Evolutionary conservation across 176 grass and related monocot genomes (phyloP).

Genomic region (Themeda triandra): DNA sequence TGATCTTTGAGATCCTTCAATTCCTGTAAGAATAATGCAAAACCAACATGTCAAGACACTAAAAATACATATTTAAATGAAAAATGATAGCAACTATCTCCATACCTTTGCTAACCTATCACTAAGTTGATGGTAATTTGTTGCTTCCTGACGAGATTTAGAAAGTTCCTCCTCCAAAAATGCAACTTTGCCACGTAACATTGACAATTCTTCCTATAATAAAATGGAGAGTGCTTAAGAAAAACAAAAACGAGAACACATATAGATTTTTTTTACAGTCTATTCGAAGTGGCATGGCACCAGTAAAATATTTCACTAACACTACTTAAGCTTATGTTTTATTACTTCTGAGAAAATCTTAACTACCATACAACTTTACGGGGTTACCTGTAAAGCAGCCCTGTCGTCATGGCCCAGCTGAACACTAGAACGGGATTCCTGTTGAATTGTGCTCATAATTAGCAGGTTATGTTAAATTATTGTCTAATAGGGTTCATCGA

Average conservation of each 20-base stretch:
- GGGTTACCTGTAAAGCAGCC: slow-evolving; percentile 56
- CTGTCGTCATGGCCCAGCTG: slow-evolving; percentile 59
- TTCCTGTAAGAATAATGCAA: slow-evolving; percentile 62
- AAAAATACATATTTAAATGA: slow-evolving; percentile 22
- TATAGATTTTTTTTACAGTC: background rate
- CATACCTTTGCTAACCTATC: slow-evolving; percentile 80
- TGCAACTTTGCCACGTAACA: slow-evolving; percentile 67
- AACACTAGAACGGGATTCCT: slow-evolving; percentile 66
- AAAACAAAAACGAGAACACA: slow-evolving; percentile 7
- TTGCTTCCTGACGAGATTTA: slow-evolving; percentile 68
- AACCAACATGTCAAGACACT: slow-evolving; percentile 31
- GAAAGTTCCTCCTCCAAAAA: slow-evolving; percentile 83
- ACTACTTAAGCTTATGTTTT: slow-evolving; percentile 16
- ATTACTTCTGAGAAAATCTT: background rate
- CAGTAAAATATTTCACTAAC: slow-evolving; percentile 15
- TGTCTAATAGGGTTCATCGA: background rate
- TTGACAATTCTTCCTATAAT: slow-evolving; percentile 77
- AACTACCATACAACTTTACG: slow-evolving; percentile 6
- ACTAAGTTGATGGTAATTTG: slow-evolving; percentile 48
- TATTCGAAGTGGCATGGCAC: background rate
- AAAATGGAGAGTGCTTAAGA: slow-evolving; percentile 14
- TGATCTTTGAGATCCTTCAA: slow-evolving; percentile 91
- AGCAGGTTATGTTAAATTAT: slow-evolving; percentile 15
- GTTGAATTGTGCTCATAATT: background rate
- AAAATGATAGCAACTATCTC: slow-evolving; percentile 3